Base-by-base conservation (phyloP, 257 asterid species). In the Solanum chaucha region DNA sequence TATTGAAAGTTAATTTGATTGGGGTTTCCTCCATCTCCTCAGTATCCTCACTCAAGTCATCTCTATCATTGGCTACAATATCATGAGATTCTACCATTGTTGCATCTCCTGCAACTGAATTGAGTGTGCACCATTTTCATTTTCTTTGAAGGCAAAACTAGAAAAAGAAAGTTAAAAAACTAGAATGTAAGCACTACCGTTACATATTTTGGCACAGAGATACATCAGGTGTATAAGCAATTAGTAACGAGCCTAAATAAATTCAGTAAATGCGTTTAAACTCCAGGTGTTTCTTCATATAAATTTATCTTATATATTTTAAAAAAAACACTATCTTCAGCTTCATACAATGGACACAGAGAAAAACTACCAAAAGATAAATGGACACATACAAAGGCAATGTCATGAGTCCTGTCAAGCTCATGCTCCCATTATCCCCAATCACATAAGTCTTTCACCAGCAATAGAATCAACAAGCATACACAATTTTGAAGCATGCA, bases 101-200 rank as follows among this genome's bases (percentile, higher is more conserved):
- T 81, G 88, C 92, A 10, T 86, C 92, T 41, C 93, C 91, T 80
- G 89, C 68, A 67, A 88, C 92, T 90, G 90, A 87, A 86, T 84
- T 65, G 73, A 80, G 85, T 46, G 14, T 74, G 58, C 41, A 80
- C 68, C 85, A 15, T 80, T 80, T 38, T 80, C 20, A 80, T 26
- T 80, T 80, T 28, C 40, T 17, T 80, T 80, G 10, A 28, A 17
- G 11, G 68, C 28, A 80, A 80, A 81, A 81, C 85, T 17, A 81
- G 68, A 81, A 48, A 81, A 48, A 28, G 58, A n/a, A 22, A n/a
- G 10, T 74, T 26, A 6, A 30, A 46, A 55, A 80, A 48, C 41
- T 46, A 48, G 30, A 46, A 7, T 17, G 17, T 46, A 46, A 81
- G 4, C 34, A 17, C 85, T 28, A 46, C 6, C 2, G 2, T 28